Evolutionary conservation across 805 yeast species (phyloP), one percentile per base, ranked within the genome.

Genomic region (Candida chilensis): DNA sequence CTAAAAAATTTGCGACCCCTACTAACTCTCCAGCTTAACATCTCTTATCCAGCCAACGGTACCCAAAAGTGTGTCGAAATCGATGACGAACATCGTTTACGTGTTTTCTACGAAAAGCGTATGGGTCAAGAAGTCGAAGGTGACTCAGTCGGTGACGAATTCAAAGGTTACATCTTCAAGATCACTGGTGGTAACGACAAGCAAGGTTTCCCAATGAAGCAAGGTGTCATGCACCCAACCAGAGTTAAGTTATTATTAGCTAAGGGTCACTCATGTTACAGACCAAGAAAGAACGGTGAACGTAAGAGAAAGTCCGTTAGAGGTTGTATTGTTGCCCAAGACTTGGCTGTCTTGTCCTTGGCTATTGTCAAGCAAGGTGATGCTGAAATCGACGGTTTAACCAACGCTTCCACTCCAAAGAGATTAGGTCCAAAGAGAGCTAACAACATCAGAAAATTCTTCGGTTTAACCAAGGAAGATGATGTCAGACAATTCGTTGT

Each of bases 161-260:
- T 90, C 90, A 90, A 87, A 72, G 98, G 98, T 61, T 92, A 92
- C 87, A 68, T 86, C 63, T 88, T 92, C 84, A 94, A 82, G 78
- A 88, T 92, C 68, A 71, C 96, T 56, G 98, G 98, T 65, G 98
- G 98, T 81, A 92, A 92, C 83, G 98, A 92, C 77, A 92, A 92
- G 76, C 98, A 92, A 78, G 98, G 98, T 76, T 92, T 92, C 96
- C 97, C 98, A 74, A 92, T 94, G 98, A 92, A 88, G 74, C 98
- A 94, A 74, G 98, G 98, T 82, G 98, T 92, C 48, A 74, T 92
- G 79, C 92, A 86, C 77, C 97, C 98, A 72, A 87, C 94, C 80
- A 94, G 98, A 81, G 97, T 92, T 56, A 87, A 84, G 67, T 79
- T 92, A 57, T 78, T 92, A 64, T 76, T 92, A 63, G 67, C 95